phyloP scores from a whole-genome alignment of 768 basidiomycete genomes.

The Russula brevipes region DNA sequence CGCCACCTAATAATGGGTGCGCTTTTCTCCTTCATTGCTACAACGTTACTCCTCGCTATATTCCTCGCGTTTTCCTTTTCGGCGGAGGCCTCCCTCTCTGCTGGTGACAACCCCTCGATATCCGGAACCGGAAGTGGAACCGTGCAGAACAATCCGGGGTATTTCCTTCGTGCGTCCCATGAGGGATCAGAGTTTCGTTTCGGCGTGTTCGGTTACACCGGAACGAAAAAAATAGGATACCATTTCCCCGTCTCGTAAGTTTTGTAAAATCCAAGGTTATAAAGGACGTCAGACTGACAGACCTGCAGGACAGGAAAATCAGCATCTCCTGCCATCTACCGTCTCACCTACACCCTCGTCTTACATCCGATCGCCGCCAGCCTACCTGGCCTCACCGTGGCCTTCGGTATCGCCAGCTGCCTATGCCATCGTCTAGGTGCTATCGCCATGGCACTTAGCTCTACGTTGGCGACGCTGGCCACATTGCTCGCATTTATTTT shows the following conservation, averaged over 20 bases:
- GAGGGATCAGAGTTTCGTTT: conserved; percentile 42
- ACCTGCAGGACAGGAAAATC: conserved; percentile 39
- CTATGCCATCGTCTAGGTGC: conserved; percentile 64
- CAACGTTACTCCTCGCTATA: too few species aligned
- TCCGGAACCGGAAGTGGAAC: too few species aligned
- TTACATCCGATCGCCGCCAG: conserved; percentile 79
- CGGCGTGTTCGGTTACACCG: conserved; percentile 77
- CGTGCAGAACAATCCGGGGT: conserved; percentile 24
- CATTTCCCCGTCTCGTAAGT: conserved; percentile 47
- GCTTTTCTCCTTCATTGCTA: too few species aligned
- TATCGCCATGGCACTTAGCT: conserved; percentile 66
- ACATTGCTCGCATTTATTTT: conserved; percentile 68
- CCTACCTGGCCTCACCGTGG: conserved; percentile 55
- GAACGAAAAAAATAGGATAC: conserved; percentile 62
- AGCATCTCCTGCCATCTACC: conserved; percentile 52
- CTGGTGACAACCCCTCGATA: too few species aligned
- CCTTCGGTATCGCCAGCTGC: conserved; percentile 65
- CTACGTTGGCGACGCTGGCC: conserved; percentile 59
- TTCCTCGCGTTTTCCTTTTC: too few species aligned
- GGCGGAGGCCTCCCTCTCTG: too few species aligned
- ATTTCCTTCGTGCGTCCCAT: conserved; percentile 54
- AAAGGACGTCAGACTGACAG: background rate
- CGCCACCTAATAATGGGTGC: too few species aligned
- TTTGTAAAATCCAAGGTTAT: background rate
- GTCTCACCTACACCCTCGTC: conserved; percentile 68